phyloP scores from a whole-genome alignment of 2,329 filamentous ascomycete species.

The Trichoderma semiorbis region DNA sequence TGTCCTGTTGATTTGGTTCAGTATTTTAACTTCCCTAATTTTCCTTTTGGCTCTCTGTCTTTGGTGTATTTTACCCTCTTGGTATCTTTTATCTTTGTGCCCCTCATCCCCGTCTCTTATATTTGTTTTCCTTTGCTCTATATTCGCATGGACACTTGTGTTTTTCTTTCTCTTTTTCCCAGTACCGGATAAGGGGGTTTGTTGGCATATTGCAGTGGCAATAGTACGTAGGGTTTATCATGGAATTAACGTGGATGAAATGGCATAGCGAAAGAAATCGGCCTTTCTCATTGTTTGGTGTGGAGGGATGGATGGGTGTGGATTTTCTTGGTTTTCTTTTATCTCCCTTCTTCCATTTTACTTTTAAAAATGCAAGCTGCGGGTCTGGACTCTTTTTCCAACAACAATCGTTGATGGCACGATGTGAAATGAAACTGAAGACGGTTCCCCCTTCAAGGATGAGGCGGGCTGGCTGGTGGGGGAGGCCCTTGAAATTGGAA shows the following conservation, averaged over 20 bases:
- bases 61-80: constrained; percentile 24
- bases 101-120: background rate
- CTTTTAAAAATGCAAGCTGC: background rate
- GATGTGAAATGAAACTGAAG: background rate
- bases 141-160: background rate
- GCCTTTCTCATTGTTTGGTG: constrained; percentile 3
- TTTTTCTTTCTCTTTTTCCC: background rate
- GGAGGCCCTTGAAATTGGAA: background rate
- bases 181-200: background rate
- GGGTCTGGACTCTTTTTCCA: background rate
- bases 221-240: background rate
- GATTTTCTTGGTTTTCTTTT: background rate
- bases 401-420: background rate
- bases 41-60: constrained; percentile 11
- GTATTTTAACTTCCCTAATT: background rate
- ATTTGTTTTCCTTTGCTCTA: background rate
- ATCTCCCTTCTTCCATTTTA: background rate
- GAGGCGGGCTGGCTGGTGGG: background rate
- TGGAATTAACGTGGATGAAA: constrained; percentile 4
- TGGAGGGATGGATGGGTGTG: background rate
- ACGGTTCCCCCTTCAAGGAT: background rate
- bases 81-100: constrained; percentile 21
- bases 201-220: constrained; percentile 6
- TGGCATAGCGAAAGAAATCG: constrained; percentile 18
- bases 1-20: constrained; percentile 3